Evolutionary conservation across 352 stramenopile genomes (phyloP), one percentile per base, ranked within the genome.

Genomic region (Pseudoperonospora humuli): DNA sequence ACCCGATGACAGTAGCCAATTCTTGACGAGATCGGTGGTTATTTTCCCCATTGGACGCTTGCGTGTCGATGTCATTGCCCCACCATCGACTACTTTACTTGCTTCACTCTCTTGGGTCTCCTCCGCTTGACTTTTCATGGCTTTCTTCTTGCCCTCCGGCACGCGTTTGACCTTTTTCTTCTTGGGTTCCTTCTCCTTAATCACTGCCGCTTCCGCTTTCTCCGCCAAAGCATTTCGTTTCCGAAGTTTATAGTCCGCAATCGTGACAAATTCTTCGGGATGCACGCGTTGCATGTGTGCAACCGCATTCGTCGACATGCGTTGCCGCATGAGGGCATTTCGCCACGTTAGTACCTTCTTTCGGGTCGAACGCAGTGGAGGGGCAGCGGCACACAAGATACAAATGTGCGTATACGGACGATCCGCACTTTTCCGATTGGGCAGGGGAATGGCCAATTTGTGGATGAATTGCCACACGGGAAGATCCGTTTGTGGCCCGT

Each of bases 391-490:
- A 32, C 61, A 70, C 18, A 70, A 32, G 13, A 70, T 17, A 32
- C 61, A 70, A 18, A 70, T 57, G 45, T 70, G 61, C 19, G 61
- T 70, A 33, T 55, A 37, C 18, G 57, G 57, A 15, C 49, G 47
- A 13, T 52, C 47, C 9, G 31, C 2, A 5, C 20, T 56, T 17
- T 50, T 55, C 3, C 37, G 27, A 45, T 70, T 61, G 7, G 41
- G 19, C 5, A 61, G 18, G 7, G 61, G 61, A 2, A 23, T 50
- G 14, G 39, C 25, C 19, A 70, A 36, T 37, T 52, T 49, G 26
- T 70, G 61, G 27, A 70, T 57, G 35, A 50, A 64, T 18, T 70
- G 61, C 61, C 61, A 70, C n/a, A 70, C 52, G 11, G 50, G 48
- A 8, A 70, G 49, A 25, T 44, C 23, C 0, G 57, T 70, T 40